Evolutionary conservation across 208 protist genomes (phyloP), one percentile per base, ranked within the genome.

Genomic region (Trypanosoma rangeli): DNA sequence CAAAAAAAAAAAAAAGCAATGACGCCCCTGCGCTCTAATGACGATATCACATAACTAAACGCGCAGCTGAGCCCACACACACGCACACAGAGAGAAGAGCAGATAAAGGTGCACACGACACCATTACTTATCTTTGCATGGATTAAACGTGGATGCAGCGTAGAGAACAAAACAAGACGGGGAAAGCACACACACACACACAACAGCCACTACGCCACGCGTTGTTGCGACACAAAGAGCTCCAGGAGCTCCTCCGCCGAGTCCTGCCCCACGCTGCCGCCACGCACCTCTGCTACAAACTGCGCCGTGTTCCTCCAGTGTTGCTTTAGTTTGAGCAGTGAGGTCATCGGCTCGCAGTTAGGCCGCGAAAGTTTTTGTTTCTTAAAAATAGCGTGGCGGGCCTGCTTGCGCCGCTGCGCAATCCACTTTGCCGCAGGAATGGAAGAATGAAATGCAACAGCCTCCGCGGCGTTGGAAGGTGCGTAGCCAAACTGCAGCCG

Each of bases 401-500:
- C 58, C 55, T 83, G 64, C 39, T 49, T 33, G 42, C 81, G 71
- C 16, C 90, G 80, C 10, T 57, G 70, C 0, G 52, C 74, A 22
- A 90, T 24, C 88, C 90, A 95, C 26, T 57, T 69, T 3, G 52
- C 57, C 15, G 79, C 61, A 39, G 82, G 39, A 68, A 86, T 83
- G 35, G 66, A 70, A 9, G 64, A 20, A 65, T 95, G 90, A 78
- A 87, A 95, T 24, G 82, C 87, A 8, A 93, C 75, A 5, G 90
- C 90, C 80, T 95, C 90, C 24, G 83, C 90, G 4, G 76, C 54
- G 35, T 83, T 73, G 9, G 87, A 57, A 15, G 90, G 90, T 13
- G 84, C 73, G 71, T 95, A 95, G 59, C 90, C 90, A 54, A 95
- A 95, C 76, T 95, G 90, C 42, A 95, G 76, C 9, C 90, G 79